Conservation (phyloP, 1,284 basidiomycete species). For the Cryptococcus sp. region DNA sequence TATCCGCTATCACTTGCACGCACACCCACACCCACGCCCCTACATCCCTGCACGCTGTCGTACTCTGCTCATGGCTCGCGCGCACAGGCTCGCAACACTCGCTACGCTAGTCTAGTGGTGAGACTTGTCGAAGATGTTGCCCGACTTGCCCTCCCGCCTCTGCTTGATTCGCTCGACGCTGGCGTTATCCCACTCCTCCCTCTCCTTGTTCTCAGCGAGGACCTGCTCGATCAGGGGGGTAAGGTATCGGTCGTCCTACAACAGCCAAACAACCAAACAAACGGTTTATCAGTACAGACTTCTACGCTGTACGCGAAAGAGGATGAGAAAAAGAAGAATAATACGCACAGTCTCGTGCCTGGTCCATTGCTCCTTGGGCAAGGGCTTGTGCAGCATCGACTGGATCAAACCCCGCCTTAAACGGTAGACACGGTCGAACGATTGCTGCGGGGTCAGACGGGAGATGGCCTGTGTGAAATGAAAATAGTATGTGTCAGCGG, state of each 20-base stretch:
- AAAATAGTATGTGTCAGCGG: background rate
- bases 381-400: conserved; percentile 75
- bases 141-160: conserved; percentile 21
- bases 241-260: conserved; percentile 88
- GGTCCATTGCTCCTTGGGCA: conserved; percentile 85
- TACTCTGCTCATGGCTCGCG: background rate
- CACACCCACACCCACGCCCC: background rate
- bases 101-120: no score
- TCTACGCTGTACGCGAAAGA: background rate
- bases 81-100: background rate
- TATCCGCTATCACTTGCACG: conserved; percentile 3
- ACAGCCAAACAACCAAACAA: conserved; percentile 4
- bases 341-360: conserved; percentile 72
- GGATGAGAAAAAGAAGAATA: background rate
- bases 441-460: conserved; percentile 76
- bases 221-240: conserved; percentile 77
- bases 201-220: conserved; percentile 75
- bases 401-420: conserved; percentile 81
- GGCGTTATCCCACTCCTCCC: conserved; percentile 79
- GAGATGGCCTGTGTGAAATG: conserved; percentile 66
- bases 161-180: conserved; percentile 43
- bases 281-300: conserved; percentile 5
- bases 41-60: background rate
- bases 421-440: conserved; percentile 90
- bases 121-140: conserved; percentile 14